Conservation (phyloP, 2,329 filamentous ascomycete genomes). For the Pseudogymnoascus sp. region DNA sequence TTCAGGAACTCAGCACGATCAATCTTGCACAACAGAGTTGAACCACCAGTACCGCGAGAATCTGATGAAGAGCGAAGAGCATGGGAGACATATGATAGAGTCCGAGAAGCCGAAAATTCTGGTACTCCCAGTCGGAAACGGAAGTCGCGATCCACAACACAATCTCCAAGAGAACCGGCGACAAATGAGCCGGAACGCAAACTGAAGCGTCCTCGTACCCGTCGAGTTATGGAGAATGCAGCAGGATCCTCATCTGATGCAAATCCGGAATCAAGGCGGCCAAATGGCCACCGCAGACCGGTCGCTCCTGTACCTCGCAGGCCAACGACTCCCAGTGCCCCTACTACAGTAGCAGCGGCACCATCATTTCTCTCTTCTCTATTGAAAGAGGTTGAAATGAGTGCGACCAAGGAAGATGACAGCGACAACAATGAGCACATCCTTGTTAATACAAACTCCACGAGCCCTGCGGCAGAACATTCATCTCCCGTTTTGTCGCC, state of each 20-base stretch:
- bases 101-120: conserved; percentile 55
- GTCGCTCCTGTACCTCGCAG: conserved; percentile 17
- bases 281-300: conserved; percentile 17
- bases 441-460: conserved; percentile 19
- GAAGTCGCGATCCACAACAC: conserved; percentile 60
- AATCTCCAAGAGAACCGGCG: conserved; percentile 58
- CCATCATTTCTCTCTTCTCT: conserved; percentile 82
- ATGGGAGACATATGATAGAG: conserved; percentile 86
- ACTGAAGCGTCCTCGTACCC: conserved; percentile 77
- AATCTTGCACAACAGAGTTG: conserved; percentile 43
- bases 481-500: conserved; percentile 63
- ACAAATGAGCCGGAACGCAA: conserved; percentile 67
- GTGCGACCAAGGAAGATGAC: conserved; percentile 50
- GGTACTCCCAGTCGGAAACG: conserved; percentile 57
- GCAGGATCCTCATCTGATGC: conserved; percentile 36
- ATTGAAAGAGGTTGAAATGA: conserved; percentile 75
- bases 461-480: conserved; percentile 32
- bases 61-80: conserved; percentile 72
- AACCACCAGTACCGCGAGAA: conserved; percentile 50
- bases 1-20: conserved; percentile 62
- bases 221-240: conserved; percentile 49
- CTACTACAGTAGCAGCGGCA: conserved; percentile 34
- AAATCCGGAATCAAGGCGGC: conserved; percentile 29
- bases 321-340: conserved; percentile 14
- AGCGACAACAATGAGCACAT: conserved; percentile 21